Conservation (phyloP, 352 stramenopile genomes). For the Plasmopara halstedii region DNA sequence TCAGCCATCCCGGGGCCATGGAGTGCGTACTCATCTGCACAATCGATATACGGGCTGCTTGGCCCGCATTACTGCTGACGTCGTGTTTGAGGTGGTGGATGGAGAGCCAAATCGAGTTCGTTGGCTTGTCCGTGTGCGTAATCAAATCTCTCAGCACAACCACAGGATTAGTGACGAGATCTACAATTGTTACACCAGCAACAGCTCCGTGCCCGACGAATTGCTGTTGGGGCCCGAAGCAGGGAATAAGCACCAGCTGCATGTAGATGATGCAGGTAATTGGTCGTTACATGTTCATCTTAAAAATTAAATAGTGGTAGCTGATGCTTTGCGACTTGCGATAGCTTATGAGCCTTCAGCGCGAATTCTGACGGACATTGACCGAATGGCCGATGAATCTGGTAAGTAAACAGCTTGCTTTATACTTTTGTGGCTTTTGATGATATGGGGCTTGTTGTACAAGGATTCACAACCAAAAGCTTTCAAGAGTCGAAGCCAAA, state of each 20-base stretch:
- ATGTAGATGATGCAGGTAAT: slow-evolving; percentile 9
- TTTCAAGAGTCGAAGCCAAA: slow-evolving; percentile 12
- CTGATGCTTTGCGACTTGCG: not conserved
- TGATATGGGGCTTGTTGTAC: not conserved
- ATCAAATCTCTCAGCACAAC: slow-evolving; percentile 77
- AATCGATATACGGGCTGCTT: slow-evolving; percentile 75
- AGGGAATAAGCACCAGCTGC: slow-evolving; percentile 16
- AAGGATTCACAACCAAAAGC: slow-evolving; percentile 13
- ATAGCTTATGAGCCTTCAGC: slow-evolving; percentile 24
- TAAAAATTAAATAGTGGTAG: not conserved
- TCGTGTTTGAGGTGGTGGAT: slow-evolving; percentile 48
- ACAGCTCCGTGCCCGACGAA: slow-evolving; percentile 69
- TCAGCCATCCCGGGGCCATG: slow-evolving; percentile 59
- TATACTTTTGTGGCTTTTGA: not conserved
- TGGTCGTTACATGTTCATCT: not conserved
- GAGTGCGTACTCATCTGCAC: slow-evolving; percentile 66
- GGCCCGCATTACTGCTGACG: slow-evolving; percentile 62
- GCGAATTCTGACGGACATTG: slow-evolving; percentile 19
- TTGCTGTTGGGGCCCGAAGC: slow-evolving; percentile 34
- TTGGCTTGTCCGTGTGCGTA: slow-evolving; percentile 71
- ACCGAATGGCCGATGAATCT: slow-evolving; percentile 15
- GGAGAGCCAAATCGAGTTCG: slow-evolving; percentile 32
- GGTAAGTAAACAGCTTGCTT: slow-evolving; percentile 5
- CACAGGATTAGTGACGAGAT: slow-evolving; percentile 73
- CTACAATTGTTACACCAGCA: slow-evolving; percentile 72